Evolutionary conservation across 2,329 filamentous ascomycete species (phyloP), one percentile per base, ranked within the genome.

Genomic region (Cryphonectria japonica): DNA sequence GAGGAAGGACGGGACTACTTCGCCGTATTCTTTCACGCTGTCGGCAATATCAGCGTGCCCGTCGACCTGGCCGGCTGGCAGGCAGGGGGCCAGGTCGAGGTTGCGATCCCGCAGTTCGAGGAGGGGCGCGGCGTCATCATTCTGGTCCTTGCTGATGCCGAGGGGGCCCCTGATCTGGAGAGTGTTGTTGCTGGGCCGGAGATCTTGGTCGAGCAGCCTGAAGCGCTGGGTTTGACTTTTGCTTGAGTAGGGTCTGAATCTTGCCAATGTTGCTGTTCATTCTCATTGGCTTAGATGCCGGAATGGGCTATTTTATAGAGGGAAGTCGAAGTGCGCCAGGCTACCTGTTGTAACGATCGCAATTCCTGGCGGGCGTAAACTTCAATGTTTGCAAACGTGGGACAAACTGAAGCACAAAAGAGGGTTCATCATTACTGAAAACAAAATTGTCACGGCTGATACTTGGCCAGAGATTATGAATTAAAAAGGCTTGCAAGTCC

Each of bases 1-100:
- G 76, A 73, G 0, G 29, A 72, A 3, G 63, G 70, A 46, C 77
- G 69, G 63, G 75, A 79, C 54, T 83, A 83, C 71, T 82, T 80
- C 71, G 80, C 80, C 19, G 81, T 83, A 39, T 83, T 80, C 75
- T 83, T 81, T 76, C 82, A 83, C 69, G 81, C 78, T 2, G 37
- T 81, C 37, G 46, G 73, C 29, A 81, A 81, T 54, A 74, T 80
- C 59, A 80, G 79, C 16, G 77, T 80, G 26, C 79, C 80, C 0
- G 79, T 82, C 67, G 75, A 83, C 64, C 79, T 78, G 0, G 74
- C 71, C 32, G 41, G 46, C 63, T 76, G 67, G 67, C 74, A 73
- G 29, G 67, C 68, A 37, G 37, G 37, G 62, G 32, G 71, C 62
- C 75, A 74, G 3, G 79, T 81, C 69, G 74, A 70, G 8, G 79